Evolutionary conservation across 106 monocot species (phyloP).

Genomic region (Dendrobium nobile): DNA sequence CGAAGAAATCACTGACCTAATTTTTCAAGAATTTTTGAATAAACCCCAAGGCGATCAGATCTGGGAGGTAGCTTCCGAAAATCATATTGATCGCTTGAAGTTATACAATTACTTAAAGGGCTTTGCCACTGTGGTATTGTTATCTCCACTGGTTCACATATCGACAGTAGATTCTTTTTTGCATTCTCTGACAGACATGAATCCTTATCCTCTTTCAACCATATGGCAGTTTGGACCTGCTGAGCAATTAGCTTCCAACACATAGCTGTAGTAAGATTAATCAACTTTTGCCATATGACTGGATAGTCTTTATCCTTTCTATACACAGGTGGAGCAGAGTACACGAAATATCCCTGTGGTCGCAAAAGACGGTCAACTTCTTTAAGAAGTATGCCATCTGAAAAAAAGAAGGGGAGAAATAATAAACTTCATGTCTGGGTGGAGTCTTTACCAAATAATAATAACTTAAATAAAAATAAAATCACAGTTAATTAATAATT

Average conservation of each 20-base stretch:
- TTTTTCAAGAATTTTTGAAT: constrained; percentile 65
- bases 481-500: neutral
- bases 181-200: constrained; percentile 61
- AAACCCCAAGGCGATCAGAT: constrained; percentile 55
- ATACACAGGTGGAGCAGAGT: constrained; percentile 97
- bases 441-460: neutral
- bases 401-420: constrained; percentile 16
- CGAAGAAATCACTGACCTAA: constrained; percentile 43
- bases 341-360: constrained; percentile 93
- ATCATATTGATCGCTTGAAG: constrained; percentile 23
- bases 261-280: constrained; percentile 72
- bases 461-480: neutral
- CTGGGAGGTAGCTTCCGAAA: constrained; percentile 61
- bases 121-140: constrained; percentile 56
- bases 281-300: constrained; percentile 76
- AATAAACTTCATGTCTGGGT: neutral
- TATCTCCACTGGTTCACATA: constrained; percentile 56
- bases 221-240: constrained; percentile 93
- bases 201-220: constrained; percentile 73
- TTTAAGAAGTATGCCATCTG: constrained; percentile 95
- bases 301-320: constrained; percentile 85
- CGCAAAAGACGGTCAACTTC: constrained; percentile 91
- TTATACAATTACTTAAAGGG: constrained; percentile 70
- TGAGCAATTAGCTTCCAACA: constrained; percentile 91
- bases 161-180: constrained; percentile 39